Conservation (phyloP, 306 rosid species). For the Prunus kanzakura region DNA sequence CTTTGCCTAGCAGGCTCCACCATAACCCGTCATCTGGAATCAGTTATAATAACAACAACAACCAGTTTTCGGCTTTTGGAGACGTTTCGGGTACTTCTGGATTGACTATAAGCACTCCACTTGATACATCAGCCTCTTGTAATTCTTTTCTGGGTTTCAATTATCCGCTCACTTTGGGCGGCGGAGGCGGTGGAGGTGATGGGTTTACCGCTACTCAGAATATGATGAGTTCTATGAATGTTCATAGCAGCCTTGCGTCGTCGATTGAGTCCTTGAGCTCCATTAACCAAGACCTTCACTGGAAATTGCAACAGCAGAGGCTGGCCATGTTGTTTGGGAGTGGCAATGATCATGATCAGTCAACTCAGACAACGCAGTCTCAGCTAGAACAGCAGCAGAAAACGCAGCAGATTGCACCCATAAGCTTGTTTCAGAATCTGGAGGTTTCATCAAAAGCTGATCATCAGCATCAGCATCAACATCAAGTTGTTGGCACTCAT, state of each 20-base stretch:
- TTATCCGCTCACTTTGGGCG: conserved; percentile 38
- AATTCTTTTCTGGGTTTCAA: conserved; percentile 39
- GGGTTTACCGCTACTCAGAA: conserved; percentile 28
- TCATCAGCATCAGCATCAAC: neutral
- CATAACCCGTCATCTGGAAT: conserved; percentile 28
- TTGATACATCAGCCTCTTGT: conserved; percentile 35
- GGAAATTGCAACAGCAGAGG: conserved; percentile 88
- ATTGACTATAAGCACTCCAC: conserved; percentile 26
- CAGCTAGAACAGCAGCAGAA: neutral
- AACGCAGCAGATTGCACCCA: conserved; percentile 15
- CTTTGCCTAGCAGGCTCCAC: conserved; percentile 40
- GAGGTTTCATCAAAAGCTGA: conserved; percentile 20
- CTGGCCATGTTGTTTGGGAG: conserved; percentile 62
- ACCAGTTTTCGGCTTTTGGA: conserved; percentile 45
- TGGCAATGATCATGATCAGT: neutral
- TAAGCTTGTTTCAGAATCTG: conserved; percentile 33
- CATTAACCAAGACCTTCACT: conserved; percentile 93
- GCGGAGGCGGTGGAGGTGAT: conserved; percentile 17
- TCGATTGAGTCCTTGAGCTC: conserved; percentile 87
- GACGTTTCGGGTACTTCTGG: conserved; percentile 32
- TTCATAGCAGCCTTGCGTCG: conserved; percentile 53
- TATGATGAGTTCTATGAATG: conserved; percentile 42
- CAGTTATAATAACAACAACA: conserved; percentile 30
- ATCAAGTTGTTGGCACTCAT: neutral
- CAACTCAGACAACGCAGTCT: conserved; percentile 2